Base-by-base conservation (phyloP, 495 filamentous ascomycete genomes). In the Sordaria brevicollis region DNA sequence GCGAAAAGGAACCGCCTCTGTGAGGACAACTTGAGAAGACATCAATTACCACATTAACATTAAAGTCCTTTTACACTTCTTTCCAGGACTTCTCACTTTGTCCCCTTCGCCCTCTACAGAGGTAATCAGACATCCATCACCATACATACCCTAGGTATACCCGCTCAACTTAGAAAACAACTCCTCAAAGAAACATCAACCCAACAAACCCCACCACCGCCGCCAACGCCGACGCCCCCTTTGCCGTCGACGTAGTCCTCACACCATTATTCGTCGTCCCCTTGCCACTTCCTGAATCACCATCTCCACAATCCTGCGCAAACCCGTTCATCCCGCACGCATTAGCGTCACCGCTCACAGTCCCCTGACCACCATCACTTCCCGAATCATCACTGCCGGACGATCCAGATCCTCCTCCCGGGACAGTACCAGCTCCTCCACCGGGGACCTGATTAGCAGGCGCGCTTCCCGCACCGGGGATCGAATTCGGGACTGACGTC, bases 401-500 rank as follows among this genome's bases (percentile, higher is more conserved):
- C n/a, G 68, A 66, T 9, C 49, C 70, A 38, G 73, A 71, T 8
- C 71, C 70, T 9, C 68, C 67, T 65, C 70, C 65, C 31, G 69
- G 17, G 29, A 41, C 38, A 34, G 34, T 69, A 6, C 73, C 70
- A 31, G 54, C 67, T 11, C 33, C 54, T n/a, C 74, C 72, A 25
- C 72, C 74, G 35, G 77, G 77, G 4, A 75, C 78, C 66, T 76
- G 68, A 35, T 75, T 76, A 25, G 76, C 74, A 25, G 76, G 75
- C 15, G 74, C 72, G 25, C 67, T 71, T 15, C 78, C 77, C 36
- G 79, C 82, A 10, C 83, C 83, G 31, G 81, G 79, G 35, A 81
- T 70, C 29, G 67, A 65, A 69, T 72, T 73, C 34, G 79, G 72
- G 10, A 71, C 68, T 6, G 77, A 74, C 5, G 79, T 75, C n/a